Evolutionary conservation across 23 red algal species (phyloP).

Genomic region (Gracilariopsis chorda): DNA sequence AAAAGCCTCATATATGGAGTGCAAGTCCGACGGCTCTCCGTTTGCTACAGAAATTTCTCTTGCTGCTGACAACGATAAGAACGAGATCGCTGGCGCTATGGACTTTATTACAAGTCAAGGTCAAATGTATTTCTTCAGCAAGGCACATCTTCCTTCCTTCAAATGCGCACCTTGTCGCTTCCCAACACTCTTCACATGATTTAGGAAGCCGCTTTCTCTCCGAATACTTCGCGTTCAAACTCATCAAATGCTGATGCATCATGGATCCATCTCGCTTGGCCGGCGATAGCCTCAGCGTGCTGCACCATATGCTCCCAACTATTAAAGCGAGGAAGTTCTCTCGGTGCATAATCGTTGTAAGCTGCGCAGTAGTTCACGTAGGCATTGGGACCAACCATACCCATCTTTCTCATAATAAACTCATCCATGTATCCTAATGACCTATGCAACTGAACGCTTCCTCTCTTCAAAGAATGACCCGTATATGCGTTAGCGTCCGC

Average conservation of each 20-base stretch:
- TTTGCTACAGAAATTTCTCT: not conserved
- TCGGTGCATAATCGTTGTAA: constrained; percentile 17
- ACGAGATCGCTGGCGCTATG: constrained; percentile 47
- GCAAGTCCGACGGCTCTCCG: constrained; percentile 14
- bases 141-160: too few species aligned
- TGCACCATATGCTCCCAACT: not conserved
- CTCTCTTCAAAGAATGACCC: not conserved
- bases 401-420: not conserved
- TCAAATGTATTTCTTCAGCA: too few species aligned
- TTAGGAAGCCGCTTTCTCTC: too few species aligned
- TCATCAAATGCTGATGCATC: not conserved
- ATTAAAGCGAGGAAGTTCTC: not conserved
- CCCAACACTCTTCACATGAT: too few species aligned
- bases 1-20: not conserved
- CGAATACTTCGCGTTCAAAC: not conserved
- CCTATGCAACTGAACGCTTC: not conserved
- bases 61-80: not conserved
- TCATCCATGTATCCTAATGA: not conserved
- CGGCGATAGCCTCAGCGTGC: not conserved
- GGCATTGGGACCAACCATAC: not conserved
- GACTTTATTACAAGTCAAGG: constrained; percentile 55
- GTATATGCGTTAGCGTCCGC: not conserved
- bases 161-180: too few species aligned
- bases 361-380: constrained; percentile 24
- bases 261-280: not conserved